A percentile compares a stretch with the other conserved stretches of the same genome.
phyloP scores from a whole-genome alignment of 805 yeast species.

The Kazachstania viticola region DNA sequence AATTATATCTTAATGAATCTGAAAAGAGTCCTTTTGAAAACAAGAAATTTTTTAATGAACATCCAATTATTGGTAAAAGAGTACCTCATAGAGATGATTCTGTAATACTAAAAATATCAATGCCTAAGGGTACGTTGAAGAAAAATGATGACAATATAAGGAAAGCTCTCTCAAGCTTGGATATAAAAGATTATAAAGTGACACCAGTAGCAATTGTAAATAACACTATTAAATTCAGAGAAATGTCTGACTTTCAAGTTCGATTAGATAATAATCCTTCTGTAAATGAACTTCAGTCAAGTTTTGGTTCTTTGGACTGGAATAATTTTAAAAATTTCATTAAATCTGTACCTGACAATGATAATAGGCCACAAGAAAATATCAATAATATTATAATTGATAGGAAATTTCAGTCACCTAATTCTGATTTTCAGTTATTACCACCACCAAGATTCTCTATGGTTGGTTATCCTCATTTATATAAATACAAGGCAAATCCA shows the following conservation, averaged over 20 bases:
- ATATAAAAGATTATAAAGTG: slow-evolving; percentile 31
- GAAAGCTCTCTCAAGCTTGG: slow-evolving; percentile 29
- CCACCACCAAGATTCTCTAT: slow-evolving; percentile 83
- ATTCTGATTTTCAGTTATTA: slow-evolving; percentile 35
- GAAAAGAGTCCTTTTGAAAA: slow-evolving; percentile 14
- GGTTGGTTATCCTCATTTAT: slow-evolving; percentile 64
- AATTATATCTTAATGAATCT: slow-evolving; percentile 27
- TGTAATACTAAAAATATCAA: slow-evolving; percentile 43
- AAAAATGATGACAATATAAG: slow-evolving; percentile 32
- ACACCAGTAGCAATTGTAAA: slow-evolving; percentile 59
- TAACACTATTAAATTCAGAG: slow-evolving; percentile 65
- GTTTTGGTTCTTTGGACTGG: slow-evolving; percentile 25
- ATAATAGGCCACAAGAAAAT: slow-evolving; percentile 28
- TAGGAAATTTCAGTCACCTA: slow-evolving; percentile 13
- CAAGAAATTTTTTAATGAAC: slow-evolving; percentile 36
- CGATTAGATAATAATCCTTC: slow-evolving; percentile 46
- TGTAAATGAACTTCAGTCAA: slow-evolving; percentile 25
- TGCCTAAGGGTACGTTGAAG: slow-evolving; percentile 44
- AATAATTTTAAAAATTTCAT: slow-evolving; percentile 20
- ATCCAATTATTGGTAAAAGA: slow-evolving; percentile 47
- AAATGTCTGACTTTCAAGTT: slow-evolving; percentile 80
- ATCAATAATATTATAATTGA: slow-evolving; percentile 18
- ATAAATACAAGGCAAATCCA: slow-evolving; percentile 68
- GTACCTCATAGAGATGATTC: slow-evolving; percentile 41
- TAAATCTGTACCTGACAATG: slow-evolving; percentile 28